Evolutionary conservation across 352 stramenopile species (phyloP), one percentile per base, ranked within the genome.

Genomic region (Globisporangium radiosum): DNA sequence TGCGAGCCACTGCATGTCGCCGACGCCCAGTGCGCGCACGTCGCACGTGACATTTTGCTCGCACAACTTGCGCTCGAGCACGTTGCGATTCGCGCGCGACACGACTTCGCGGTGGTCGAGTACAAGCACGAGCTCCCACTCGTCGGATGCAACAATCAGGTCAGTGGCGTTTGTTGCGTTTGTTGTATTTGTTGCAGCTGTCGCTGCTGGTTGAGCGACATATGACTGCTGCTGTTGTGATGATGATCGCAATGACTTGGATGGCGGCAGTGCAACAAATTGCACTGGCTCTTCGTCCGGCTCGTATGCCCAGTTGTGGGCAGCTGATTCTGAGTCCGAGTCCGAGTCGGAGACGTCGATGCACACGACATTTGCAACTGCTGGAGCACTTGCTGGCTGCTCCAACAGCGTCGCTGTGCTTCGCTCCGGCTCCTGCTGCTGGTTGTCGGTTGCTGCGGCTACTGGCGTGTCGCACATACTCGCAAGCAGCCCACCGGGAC

Each of bases 81-180:
- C 85, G 40, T 72, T 71, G 25, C 78, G 79, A 52, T 92, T 92
- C 17, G 77, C 72, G 4, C 81, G 68, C 47, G 85, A 89, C 7
- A 92, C 63, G 19, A 92, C 71, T 60, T 94, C 85, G 11, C 85
- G 82, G 60, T 94, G 85, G 60, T 94, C 85, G n/a, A 94, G 60
- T 1, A 92, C 48, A 40, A 92, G 52, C n/a, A 92, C 76, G 37
- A 94, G 57, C 53, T 92, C 81, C 85, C 82, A 92, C 51, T 73
- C 68, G 40, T 92, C 83, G 13, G 62, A 67, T 54, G 45, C 64
- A 53, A 68, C 69, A 43, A 76, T 57, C 38, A 19, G 59, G 8
- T 42, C 25, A 7, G 11, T 19, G 10, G 9, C 14, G 10, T 42
- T 11, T 7, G 6, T 43, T 2, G 49, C 7, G 8, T 19, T 52